Evolutionary conservation across 768 basidiomycete species (phyloP), one percentile per base, ranked within the genome.

Genomic region (Macrolepiota dolichaula): DNA sequence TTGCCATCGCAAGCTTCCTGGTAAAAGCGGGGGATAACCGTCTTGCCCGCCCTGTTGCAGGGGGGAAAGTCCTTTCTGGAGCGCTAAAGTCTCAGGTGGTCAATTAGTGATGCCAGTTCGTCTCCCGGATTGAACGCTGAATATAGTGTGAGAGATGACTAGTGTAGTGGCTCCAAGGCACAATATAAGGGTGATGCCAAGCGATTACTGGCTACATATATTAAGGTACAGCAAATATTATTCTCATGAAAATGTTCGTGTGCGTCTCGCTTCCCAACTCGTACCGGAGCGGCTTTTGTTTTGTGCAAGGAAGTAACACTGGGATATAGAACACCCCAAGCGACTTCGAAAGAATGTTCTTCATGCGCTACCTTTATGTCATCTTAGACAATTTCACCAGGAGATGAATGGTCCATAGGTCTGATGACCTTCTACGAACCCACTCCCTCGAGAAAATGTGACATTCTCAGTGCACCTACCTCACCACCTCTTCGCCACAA

Each of bases 1-100:
- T 82, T 64, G 73, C 72, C 5, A 77, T 74, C 64, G 79, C 81
- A 1, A 65, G 70, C 12, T 81, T 82, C 63, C 64, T 71, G 5
- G 79, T 81, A 11, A 68, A 78, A 32, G 63, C 69, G 64, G 81
- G 79, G 40, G 72, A 74, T 36, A 84, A 84, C 65, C 79, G 75
- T 64, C 66, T 85, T 2, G 61, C 68, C 3, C 76, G 84, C 3
- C 83, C 84, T 2, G 78, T 84, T 12, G 81, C 79, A 3, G 81
- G 79, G 19, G 82, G 82, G 0, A 63, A 63, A 2, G 78, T 82
- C 5, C 62, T 66, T 12, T 81, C 81, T 12, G 82, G 83, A 12
- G 80, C 73, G 4, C 67, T 81, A 46, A 79, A 79, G 62, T 66
- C 69, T 9, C 69, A 66, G 44, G 52, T 49, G 24, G 47, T 49